A percentile compares a stretch with the other conserved stretches of the same genome.
Conservation (phyloP, 768 basidiomycete genomes). For the Atractiella rhizophila region DNA sequence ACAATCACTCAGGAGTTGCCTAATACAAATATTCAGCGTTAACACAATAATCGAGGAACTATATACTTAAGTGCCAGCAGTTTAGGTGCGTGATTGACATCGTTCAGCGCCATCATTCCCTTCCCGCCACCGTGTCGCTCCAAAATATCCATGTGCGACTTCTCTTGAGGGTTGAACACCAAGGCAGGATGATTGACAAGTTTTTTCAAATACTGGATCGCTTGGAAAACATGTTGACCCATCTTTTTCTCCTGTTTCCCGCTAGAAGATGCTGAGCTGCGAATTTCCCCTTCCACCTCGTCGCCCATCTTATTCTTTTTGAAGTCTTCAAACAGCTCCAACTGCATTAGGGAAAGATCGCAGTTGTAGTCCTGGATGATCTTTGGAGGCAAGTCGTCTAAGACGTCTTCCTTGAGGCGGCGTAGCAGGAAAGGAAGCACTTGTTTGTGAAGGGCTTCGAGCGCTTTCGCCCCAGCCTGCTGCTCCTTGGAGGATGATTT, state of each 20-base stretch:
- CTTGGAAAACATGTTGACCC: conserved; percentile 79
- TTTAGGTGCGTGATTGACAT: conserved; percentile 83
- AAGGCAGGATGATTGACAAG: conserved; percentile 91
- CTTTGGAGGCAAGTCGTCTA: conserved; percentile 86
- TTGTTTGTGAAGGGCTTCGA: conserved; percentile 94
- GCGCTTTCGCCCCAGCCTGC: conserved; percentile 78
- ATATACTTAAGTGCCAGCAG: conserved; percentile 63
- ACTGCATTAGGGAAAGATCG: conserved; percentile 83
- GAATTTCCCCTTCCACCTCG: conserved; percentile 25
- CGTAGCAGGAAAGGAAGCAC: conserved; percentile 93
- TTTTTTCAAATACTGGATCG: conserved; percentile 84
- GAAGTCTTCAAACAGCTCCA: conserved; percentile 81
- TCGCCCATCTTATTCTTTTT: conserved; percentile 37
- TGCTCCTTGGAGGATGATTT: conserved; percentile 59
- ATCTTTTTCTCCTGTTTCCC: conserved; percentile 21
- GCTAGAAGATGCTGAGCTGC: no score
- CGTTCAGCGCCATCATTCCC: conserved; percentile 26
- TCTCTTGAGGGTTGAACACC: conserved; percentile 46
- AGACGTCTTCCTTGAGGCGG: conserved; percentile 86
- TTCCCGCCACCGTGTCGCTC: conserved; percentile 22
- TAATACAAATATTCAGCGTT: conserved; percentile 18
- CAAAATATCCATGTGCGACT: conserved; percentile 33
- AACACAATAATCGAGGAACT: background rate
- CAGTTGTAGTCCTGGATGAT: conserved; percentile 99
- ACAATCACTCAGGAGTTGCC: conserved; percentile 80